Evolutionary conservation across 2,329 filamentous ascomycete species (phyloP).

Genomic region (Macrophomina phaseolina): DNA sequence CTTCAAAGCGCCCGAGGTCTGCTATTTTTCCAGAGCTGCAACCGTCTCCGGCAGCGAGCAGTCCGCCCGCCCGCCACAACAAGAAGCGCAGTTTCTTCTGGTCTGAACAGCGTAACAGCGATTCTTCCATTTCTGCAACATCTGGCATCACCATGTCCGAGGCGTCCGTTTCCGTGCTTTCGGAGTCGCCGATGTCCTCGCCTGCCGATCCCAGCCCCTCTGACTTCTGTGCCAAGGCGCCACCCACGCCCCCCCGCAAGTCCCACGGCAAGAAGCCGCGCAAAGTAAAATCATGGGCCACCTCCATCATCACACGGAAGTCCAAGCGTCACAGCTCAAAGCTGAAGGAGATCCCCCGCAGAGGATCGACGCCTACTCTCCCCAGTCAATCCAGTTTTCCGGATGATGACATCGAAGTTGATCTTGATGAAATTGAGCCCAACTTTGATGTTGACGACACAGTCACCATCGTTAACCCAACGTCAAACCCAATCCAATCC

Average conservation of each 20-base stretch:
- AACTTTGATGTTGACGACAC: slow-evolving; percentile 51
- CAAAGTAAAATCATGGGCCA: slow-evolving; percentile 77
- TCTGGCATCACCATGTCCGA: slow-evolving; percentile 43
- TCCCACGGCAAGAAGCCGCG: slow-evolving; percentile 52
- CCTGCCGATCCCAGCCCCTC: slow-evolving; percentile 19
- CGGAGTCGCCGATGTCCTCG: slow-evolving; percentile 22
- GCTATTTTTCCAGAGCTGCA: slow-evolving; percentile 36
- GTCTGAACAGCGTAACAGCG: slow-evolving; percentile 58
- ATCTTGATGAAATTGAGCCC: slow-evolving; percentile 44
- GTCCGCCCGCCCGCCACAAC: slow-evolving; percentile 32
- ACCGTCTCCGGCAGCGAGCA: slow-evolving; percentile 31
- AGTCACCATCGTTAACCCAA: slow-evolving; percentile 47
- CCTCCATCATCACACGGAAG: slow-evolving; percentile 69
- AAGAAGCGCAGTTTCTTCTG: slow-evolving; percentile 48
- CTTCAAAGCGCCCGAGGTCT: slow-evolving; percentile 45
- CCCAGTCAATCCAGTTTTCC: slow-evolving; percentile 22
- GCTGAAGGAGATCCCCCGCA: slow-evolving; percentile 43
- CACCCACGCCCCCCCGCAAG: slow-evolving; percentile 23
- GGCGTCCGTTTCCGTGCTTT: slow-evolving; percentile 37
- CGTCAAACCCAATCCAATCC: slow-evolving; percentile 32
- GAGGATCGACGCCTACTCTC: slow-evolving; percentile 37
- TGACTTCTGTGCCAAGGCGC: neutral
- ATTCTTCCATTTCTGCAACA: slow-evolving; percentile 39
- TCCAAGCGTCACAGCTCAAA: slow-evolving; percentile 58
- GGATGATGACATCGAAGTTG: slow-evolving; percentile 40